Percentiles rank a stretch among this genome's conserved stretches.
These are phyloP conservation scores for Graphiopsis chlorocephala DNA, from an alignment of 2,329 filamentous ascomycete genomes.

Conservation along the genomic window DNA sequence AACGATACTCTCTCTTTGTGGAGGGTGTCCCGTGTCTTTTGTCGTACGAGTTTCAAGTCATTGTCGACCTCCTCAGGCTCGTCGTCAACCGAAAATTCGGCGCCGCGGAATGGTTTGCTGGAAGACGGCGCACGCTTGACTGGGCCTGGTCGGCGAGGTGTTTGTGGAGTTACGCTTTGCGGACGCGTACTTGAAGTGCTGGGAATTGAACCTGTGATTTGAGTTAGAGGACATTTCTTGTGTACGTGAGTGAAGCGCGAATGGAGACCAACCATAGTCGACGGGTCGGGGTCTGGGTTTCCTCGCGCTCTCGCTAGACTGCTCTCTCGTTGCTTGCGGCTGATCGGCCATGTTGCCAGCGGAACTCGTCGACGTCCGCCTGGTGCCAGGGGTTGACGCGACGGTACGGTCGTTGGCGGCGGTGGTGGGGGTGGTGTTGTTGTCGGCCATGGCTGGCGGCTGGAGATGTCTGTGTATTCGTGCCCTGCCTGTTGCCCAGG, in stretches of 20 bases:
- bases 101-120: conserved; percentile 73
- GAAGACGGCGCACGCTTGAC: conserved; percentile 72
- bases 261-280: conserved; percentile 28
- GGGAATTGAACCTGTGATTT: conserved; percentile 25
- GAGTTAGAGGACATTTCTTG: conserved; percentile 8
- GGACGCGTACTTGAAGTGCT: conserved; percentile 20
- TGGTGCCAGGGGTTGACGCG: conserved; percentile 22
- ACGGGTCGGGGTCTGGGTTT: conserved; percentile 26
- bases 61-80: conserved; percentile 75
- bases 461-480: neutral
- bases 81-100: conserved; percentile 89
- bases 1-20: conserved; percentile 35
- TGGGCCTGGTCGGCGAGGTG: conserved; percentile 69
- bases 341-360: conserved; percentile 20
- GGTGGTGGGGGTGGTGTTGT: neutral
- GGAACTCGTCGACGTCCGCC: conserved; percentile 25
- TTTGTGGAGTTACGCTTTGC: conserved; percentile 19
- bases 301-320: conserved; percentile 20
- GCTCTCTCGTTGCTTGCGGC: conserved; percentile 13
- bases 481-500: conserved; percentile 3
- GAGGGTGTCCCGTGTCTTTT: conserved; percentile 22
- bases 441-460: conserved; percentile 14
- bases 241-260: neutral
- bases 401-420: conserved; percentile 2
- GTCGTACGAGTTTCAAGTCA: conserved; percentile 53